Conservation (phyloP, 2,329 filamentous ascomycete genomes). For the Epicoccum sorghinum region DNA sequence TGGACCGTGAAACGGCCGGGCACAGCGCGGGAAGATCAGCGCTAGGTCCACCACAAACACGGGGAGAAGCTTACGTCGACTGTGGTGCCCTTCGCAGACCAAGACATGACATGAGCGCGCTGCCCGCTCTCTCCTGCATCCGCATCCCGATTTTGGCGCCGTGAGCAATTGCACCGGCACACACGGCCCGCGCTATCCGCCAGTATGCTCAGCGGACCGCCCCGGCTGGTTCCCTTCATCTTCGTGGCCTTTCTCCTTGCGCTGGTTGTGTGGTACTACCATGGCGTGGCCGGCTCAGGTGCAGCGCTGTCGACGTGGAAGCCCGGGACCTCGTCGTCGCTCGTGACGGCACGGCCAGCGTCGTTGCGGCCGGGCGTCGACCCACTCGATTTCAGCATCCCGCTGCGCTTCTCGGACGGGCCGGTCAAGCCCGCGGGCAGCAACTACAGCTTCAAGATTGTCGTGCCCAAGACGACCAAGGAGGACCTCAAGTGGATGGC, state of each 20-base stretch:
- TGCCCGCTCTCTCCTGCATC: background rate
- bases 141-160: conserved; percentile 10
- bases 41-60: conserved; percentile 10
- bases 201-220: conserved; percentile 46
- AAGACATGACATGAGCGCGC: conserved; percentile 4
- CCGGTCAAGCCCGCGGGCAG: conserved; percentile 39
- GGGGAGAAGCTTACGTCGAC: conserved; percentile 9
- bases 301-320: conserved; percentile 24
- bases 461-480: conserved; percentile 47
- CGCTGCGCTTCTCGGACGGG: conserved; percentile 41
- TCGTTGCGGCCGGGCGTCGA: conserved; percentile 28
- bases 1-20: background rate
- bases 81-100: background rate
- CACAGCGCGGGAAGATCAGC: conserved; percentile 3
- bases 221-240: conserved; percentile 39
- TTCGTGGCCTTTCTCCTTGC: conserved; percentile 32
- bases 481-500: conserved; percentile 47
- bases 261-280: conserved; percentile 42
- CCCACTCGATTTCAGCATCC: conserved; percentile 45
- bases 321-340: conserved; percentile 9
- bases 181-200: conserved; percentile 14
- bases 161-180: conserved; percentile 15
- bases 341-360: conserved; percentile 12
- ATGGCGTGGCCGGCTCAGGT: conserved; percentile 17
- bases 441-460: conserved; percentile 46